Conservation (phyloP, 495 filamentous ascomycete genomes). For the Talaromyces thailandensis region DNA sequence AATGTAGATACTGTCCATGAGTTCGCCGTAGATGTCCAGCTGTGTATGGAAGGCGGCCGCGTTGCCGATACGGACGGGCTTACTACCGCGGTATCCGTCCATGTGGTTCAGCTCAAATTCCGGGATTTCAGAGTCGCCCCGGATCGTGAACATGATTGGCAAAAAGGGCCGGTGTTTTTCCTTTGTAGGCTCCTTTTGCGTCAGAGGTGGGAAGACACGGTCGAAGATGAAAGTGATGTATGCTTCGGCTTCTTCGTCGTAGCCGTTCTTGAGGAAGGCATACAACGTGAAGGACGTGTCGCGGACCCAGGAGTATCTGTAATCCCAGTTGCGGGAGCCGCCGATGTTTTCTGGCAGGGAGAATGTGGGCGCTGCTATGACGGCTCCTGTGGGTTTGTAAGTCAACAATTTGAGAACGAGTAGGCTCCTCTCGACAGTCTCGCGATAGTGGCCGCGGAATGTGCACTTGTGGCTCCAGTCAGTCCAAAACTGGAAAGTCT, state of each 20-base stretch:
- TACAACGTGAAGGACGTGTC: constrained; percentile 70
- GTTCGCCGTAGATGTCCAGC: constrained; percentile 68
- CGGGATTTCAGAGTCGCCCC: constrained; percentile 61
- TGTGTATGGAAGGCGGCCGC: constrained; percentile 66
- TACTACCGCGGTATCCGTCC: constrained; percentile 57
- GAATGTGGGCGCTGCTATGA: constrained; percentile 49
- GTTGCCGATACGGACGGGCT: constrained; percentile 65
- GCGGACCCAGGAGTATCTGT: constrained; percentile 66
- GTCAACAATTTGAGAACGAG: constrained; percentile 66
- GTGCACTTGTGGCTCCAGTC: constrained; percentile 61
- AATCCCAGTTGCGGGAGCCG: constrained; percentile 68
- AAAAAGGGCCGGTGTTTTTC: constrained; percentile 37
- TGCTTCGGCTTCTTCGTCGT: constrained; percentile 62
- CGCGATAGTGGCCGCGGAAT: constrained; percentile 62
- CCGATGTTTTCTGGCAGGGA: constrained; percentile 67
- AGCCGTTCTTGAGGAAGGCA: constrained; percentile 64
- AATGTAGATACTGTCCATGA: constrained; percentile 66
- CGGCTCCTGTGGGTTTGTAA: constrained; percentile 52
- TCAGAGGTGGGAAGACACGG: constrained; percentile 40
- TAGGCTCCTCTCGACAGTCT: constrained; percentile 57
- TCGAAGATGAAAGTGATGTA: constrained; percentile 70
- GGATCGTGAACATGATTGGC: constrained; percentile 71
- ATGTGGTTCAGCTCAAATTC: constrained; percentile 57
- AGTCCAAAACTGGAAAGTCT: constrained; percentile 58
- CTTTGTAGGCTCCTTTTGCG: constrained; percentile 28